Evolutionary conservation across 2,329 filamentous ascomycete genomes (phyloP).

Genomic region (Phialophora macrospora): DNA sequence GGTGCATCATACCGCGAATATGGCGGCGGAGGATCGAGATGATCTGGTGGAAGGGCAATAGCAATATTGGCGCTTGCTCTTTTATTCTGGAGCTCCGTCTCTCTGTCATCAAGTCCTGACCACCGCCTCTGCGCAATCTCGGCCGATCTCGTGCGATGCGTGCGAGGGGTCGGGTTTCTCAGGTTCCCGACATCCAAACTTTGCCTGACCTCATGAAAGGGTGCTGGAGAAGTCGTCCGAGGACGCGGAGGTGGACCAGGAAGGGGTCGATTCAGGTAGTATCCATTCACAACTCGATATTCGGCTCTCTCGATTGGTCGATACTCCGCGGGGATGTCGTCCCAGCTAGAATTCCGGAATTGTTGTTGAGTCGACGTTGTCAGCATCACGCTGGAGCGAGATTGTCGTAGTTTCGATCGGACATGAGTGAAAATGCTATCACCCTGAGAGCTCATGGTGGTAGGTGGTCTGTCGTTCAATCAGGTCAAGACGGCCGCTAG

Average conservation of each 20-base stretch:
- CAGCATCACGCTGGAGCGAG: conserved; percentile 22
- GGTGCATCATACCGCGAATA: conserved; percentile 23
- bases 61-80: conserved; percentile 30
- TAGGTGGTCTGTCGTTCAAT: background rate
- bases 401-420: conserved; percentile 31
- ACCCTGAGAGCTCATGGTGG: conserved; percentile 17
- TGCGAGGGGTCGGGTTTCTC: conserved; percentile 20
- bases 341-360: conserved; percentile 17
- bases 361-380: background rate
- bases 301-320: conserved; percentile 20
- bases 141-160: conserved; percentile 27
- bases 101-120: conserved; percentile 10
- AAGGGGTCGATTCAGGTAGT: conserved; percentile 24
- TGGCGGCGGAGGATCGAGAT: conserved; percentile 33
- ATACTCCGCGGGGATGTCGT: conserved; percentile 26
- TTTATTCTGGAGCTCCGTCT: conserved; percentile 14
- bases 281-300: conserved; percentile 22
- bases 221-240: conserved; percentile 22
- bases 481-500: background rate
- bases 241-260: conserved; percentile 28
- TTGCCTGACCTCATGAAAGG: background rate
- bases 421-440: conserved; percentile 25
- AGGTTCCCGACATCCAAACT: conserved; percentile 14
- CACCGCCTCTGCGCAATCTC: conserved; percentile 19
- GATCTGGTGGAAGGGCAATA: conserved; percentile 29